Percentiles rank a stretch among this genome's conserved stretches.
Evolutionary conservation across 192 early-diverging fungal species (phyloP).

Genomic region (Paraglomus brasilianum): DNA sequence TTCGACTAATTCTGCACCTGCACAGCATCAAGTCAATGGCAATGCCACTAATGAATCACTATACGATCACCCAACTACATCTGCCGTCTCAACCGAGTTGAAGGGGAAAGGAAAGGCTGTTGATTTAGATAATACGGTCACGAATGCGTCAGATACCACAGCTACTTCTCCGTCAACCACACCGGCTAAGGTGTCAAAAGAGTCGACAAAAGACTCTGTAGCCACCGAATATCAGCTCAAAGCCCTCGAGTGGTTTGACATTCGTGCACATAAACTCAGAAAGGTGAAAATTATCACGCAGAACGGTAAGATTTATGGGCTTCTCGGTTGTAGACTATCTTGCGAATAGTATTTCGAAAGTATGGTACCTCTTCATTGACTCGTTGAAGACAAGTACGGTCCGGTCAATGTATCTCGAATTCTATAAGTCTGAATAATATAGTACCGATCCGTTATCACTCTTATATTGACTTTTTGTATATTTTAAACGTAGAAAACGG

Average conservation of each 20-base stretch:
- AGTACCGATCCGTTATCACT: not conserved
- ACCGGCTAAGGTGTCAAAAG: not conserved
- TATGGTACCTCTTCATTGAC: not conserved
- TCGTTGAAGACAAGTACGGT: not conserved
- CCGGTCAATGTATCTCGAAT: not conserved
- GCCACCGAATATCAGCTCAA: conserved; percentile 69
- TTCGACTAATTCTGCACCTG: conserved; percentile 21
- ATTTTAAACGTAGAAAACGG: conserved; percentile 65
- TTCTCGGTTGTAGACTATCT: not conserved
- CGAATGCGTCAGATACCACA: not conserved
- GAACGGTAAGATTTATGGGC: conserved; percentile 53
- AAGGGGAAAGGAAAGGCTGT: conserved; percentile 23
- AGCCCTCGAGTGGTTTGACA: conserved; percentile 64
- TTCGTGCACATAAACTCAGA: conserved; percentile 42
- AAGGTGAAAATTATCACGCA: conserved; percentile 81
- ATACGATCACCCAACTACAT: not conserved
- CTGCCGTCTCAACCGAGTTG: not conserved
- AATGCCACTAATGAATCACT: not conserved
- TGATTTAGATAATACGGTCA: not conserved
- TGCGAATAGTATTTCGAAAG: not conserved
- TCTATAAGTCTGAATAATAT: not conserved
- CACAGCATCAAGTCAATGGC: not conserved
- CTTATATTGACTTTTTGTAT: not conserved
- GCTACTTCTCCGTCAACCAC: not conserved
- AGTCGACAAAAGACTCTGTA: not conserved